phyloP scores from a whole-genome alignment of 352 stramenopile species.

The Globisporangium paddicum region DNA sequence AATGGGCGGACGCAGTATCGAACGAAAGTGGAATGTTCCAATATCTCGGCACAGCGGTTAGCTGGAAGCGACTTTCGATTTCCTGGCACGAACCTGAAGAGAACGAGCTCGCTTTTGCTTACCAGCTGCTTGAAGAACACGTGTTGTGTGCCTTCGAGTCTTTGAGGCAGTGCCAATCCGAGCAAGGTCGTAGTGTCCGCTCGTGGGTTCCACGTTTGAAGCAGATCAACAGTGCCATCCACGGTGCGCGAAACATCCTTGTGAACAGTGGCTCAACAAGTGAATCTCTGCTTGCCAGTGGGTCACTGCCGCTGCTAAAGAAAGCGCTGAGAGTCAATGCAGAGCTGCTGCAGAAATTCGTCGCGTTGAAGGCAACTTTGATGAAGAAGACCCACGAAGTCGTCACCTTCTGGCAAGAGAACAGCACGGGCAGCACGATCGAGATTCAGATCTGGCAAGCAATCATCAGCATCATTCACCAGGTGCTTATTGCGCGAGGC shows the following conservation, averaged over 20 bases:
- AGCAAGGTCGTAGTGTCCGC: slow-evolving; percentile 32
- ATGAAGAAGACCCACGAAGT: slow-evolving; percentile 37
- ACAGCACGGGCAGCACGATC: slow-evolving; percentile 34
- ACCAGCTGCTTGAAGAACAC: slow-evolving; percentile 45
- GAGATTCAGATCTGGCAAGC: slow-evolving; percentile 55
- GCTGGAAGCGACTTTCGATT: slow-evolving; percentile 45
- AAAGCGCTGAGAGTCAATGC: slow-evolving; percentile 23
- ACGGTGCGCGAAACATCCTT: slow-evolving; percentile 46
- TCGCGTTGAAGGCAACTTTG: slow-evolving; percentile 36
- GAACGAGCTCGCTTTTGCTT: slow-evolving; percentile 47
- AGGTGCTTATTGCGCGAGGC: slow-evolving; percentile 54
- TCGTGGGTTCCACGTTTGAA: slow-evolving; percentile 46
- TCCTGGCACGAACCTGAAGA: slow-evolving; percentile 63
- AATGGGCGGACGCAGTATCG: slow-evolving; percentile 39
- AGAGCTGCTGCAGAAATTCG: slow-evolving; percentile 27
- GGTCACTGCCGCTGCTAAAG: slow-evolving; percentile 35
- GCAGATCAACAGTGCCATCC: slow-evolving; percentile 34
- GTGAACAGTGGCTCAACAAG: slow-evolving; percentile 17
- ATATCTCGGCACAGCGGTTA: slow-evolving; percentile 46
- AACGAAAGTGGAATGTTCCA: slow-evolving; percentile 45
- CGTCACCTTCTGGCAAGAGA: slow-evolving; percentile 46
- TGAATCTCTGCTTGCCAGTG: slow-evolving; percentile 13
- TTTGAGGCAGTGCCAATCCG: slow-evolving; percentile 20
- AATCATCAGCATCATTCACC: slow-evolving; percentile 38
- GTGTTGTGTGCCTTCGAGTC: slow-evolving; percentile 28